A percentile compares a stretch with the other conserved stretches of the same genome.
Conservation (phyloP, 768 basidiomycete species). For the Termitomyces bulborhizus region DNA sequence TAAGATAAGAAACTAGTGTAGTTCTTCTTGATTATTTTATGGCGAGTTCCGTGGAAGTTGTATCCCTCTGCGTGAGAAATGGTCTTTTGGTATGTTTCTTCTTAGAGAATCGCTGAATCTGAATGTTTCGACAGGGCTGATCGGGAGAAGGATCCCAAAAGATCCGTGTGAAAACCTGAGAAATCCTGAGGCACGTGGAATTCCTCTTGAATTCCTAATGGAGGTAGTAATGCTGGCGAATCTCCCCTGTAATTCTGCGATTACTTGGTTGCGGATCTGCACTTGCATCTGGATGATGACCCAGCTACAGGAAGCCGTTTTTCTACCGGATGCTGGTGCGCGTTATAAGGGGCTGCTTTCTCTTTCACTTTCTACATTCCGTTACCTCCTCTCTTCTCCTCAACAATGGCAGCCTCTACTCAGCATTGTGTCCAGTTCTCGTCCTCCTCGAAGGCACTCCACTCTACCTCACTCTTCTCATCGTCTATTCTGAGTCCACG, state of each 20-base stretch:
- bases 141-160: neutral
- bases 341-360: constrained; percentile 21
- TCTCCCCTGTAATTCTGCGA: constrained; percentile 9
- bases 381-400: constrained; percentile 10
- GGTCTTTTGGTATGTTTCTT: neutral
- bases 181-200: constrained; percentile 6
- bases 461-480: constrained; percentile 38
- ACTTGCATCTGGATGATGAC: constrained; percentile 9
- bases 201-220: neutral
- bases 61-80: neutral
- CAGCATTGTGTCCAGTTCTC: constrained; percentile 37
- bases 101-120: neutral
- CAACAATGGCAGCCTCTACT: constrained; percentile 31
- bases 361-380: constrained; percentile 22
- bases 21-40: neutral
- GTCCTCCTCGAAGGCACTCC: constrained; percentile 35
- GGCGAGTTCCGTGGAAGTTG: neutral
- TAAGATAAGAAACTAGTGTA: neutral
- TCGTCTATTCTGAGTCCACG: constrained; percentile 38
- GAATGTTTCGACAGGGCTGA: neutral
- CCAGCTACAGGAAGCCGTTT: constrained; percentile 24
- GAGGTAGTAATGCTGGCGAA: constrained; percentile 11
- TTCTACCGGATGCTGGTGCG: constrained; percentile 12
- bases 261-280: constrained; percentile 30
- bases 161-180: neutral